A percentile compares a stretch with the other conserved stretches of the same genome.
Evolutionary conservation across 73 alveolate species (phyloP).

Genomic region (Paramecium caudatum): DNA sequence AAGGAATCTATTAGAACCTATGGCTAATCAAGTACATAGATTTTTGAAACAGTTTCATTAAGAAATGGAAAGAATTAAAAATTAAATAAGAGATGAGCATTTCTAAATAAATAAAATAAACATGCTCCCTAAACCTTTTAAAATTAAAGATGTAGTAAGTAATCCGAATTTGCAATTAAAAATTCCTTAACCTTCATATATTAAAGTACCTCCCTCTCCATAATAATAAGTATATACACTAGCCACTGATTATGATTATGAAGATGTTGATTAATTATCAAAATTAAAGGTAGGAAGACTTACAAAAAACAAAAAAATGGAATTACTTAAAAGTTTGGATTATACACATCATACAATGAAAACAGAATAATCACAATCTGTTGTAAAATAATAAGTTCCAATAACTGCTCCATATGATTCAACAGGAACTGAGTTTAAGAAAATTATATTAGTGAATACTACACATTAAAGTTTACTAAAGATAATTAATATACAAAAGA

Average conservation of each 20-base stretch:
- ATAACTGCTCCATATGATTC: constrained; percentile 43
- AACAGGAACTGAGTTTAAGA: constrained; percentile 39
- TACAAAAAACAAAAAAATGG: not conserved
- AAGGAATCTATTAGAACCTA: constrained; percentile 8
- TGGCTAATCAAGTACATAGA: not conserved
- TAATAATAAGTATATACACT: not conserved
- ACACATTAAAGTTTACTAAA: constrained; percentile 1
- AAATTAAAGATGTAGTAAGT: constrained; percentile 28
- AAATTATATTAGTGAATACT: not conserved
- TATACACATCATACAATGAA: constrained; percentile 37
- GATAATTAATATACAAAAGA: not conserved
- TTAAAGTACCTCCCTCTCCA: not conserved
- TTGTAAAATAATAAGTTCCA: not conserved
- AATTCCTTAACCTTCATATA: not conserved
- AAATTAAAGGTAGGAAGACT: not conserved
- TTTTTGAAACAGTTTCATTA: constrained; percentile 33
- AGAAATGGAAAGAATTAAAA: constrained; percentile 54
- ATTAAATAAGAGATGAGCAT: constrained; percentile 41
- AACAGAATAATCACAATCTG: not conserved
- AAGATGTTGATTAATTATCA: not conserved
- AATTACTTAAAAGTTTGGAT: constrained; percentile 32
- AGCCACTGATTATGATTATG: not conserved
- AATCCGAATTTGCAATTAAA: constrained; percentile 41
- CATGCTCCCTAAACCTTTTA: constrained; percentile 24
- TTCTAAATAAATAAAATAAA: constrained; percentile 38